Evolutionary conservation across 2,329 filamentous ascomycete genomes (phyloP).

Genomic region (Xylaria sp.): DNA sequence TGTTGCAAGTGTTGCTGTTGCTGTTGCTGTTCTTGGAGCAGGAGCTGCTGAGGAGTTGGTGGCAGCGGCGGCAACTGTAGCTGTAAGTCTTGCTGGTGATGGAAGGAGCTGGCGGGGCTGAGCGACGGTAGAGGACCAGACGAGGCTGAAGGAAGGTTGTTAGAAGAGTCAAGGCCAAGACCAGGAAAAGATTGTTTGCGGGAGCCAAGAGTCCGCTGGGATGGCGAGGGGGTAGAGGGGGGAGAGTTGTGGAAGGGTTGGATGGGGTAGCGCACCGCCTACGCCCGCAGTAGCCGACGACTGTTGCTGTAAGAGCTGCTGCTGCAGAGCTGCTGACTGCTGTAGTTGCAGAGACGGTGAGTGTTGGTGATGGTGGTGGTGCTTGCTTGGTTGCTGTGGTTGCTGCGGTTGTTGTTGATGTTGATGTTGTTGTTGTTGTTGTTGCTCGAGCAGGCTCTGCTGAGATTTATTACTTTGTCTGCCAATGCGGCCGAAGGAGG

Average conservation of each 20-base stretch:
- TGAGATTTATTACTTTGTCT: slow-evolving; percentile 45
- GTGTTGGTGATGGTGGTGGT: slow-evolving; percentile 32
- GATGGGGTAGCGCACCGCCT: slow-evolving; percentile 30
- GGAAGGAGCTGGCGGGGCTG: slow-evolving; percentile 46
- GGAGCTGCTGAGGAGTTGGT: slow-evolving; percentile 6
- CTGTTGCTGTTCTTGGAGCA: slow-evolving; percentile 20
- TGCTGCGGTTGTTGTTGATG: slow-evolving; percentile 24
- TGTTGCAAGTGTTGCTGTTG: slow-evolving; percentile 23
- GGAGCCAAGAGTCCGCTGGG: slow-evolving; percentile 20
- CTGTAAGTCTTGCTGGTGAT: slow-evolving; percentile 25
- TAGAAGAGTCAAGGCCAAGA: slow-evolving; percentile 21
- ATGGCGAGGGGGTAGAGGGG: slow-evolving; percentile 21
- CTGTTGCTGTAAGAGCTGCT: slow-evolving; percentile 22
- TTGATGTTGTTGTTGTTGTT: slow-evolving; percentile 29
- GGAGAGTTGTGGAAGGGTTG: slow-evolving; percentile 23
- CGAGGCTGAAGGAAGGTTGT: slow-evolving; percentile 43
- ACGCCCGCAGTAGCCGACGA: slow-evolving; percentile 24
- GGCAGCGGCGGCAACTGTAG: slow-evolving; percentile 5
- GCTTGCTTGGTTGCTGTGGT: slow-evolving; percentile 23
- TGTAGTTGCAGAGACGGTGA: slow-evolving; percentile 21
- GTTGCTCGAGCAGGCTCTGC: slow-evolving; percentile 47
- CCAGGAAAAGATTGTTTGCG: slow-evolving; percentile 27
- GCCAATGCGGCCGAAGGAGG: slow-evolving; percentile 49
- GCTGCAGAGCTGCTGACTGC: slow-evolving; percentile 31
- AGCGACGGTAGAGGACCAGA: slow-evolving; percentile 35